Conservation (phyloP, 2,329 filamentous ascomycete species). For the Ceratocystis cubensis region DNA sequence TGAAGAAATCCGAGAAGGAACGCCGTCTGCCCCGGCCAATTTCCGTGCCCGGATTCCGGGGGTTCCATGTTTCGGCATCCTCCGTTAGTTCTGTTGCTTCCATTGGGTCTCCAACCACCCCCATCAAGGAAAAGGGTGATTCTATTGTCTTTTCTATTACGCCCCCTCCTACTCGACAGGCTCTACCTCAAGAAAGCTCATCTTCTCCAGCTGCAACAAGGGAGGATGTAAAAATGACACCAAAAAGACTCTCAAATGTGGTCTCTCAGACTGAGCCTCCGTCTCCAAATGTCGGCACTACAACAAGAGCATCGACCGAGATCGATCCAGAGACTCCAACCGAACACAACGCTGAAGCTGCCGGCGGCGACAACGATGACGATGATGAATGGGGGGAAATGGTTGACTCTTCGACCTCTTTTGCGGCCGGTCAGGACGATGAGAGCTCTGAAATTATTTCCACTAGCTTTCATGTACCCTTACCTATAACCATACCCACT, state of each 20-base stretch:
- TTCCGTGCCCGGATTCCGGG: conserved; percentile 21
- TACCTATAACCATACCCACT: conserved; percentile 12
- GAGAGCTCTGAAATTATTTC: conserved; percentile 2
- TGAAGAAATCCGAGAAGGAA: conserved; percentile 28
- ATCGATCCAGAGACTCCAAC: background rate
- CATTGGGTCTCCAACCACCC: background rate
- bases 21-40: conserved; percentile 25
- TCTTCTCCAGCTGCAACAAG: background rate
- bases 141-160: conserved; percentile 1
- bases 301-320: conserved; percentile 13
- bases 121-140: background rate
- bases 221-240: background rate
- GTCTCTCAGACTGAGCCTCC: background rate
- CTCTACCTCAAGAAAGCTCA: background rate
- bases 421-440: background rate
- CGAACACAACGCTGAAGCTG: conserved; percentile 18
- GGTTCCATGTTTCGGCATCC: conserved; percentile 19
- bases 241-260: background rate
- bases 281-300: background rate
- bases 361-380: conserved; percentile 38
- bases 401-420: conserved; percentile 28
- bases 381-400: conserved; percentile 51
- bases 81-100: conserved; percentile 10
- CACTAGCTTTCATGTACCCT: background rate
- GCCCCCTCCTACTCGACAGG: background rate